Evolutionary conservation across 495 filamentous ascomycete species (phyloP).

Genomic region (Rusavskia elegans): DNA sequence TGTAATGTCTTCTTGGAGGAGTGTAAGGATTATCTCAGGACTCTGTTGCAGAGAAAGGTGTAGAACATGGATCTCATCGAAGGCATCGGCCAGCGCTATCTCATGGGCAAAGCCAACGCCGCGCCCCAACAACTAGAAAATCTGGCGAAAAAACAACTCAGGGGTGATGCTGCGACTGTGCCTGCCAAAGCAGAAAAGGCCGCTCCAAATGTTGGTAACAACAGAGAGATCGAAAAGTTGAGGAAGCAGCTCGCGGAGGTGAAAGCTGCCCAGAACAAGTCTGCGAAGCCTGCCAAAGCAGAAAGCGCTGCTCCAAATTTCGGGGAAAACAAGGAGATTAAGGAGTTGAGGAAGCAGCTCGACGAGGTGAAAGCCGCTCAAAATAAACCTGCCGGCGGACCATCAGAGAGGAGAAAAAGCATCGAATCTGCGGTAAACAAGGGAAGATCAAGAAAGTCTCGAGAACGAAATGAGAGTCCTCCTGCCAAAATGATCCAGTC

Average conservation of each 20-base stretch:
- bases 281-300: no score
- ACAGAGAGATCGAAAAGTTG: neutral
- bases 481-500: neutral
- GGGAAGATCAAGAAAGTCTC: no score
- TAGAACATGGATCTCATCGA: conserved; percentile 5
- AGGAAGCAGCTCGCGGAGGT: neutral
- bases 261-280: neutral
- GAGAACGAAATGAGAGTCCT: neutral
- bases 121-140: conserved; percentile 11
- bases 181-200: neutral
- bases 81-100: conserved; percentile 9
- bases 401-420: neutral
- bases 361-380: neutral
- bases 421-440: neutral
- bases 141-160: conserved; percentile 9
- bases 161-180: neutral
- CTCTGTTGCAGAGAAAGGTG: neutral
- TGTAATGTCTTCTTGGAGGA: neutral
- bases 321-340: conserved; percentile 8
- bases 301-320: neutral
- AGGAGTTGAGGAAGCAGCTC: conserved; percentile 5
- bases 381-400: neutral
- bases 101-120: conserved; percentile 9
- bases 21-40: neutral
- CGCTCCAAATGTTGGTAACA: neutral